Evolutionary conservation across 2,329 filamentous ascomycete genomes (phyloP).

Genomic region (Xylariaceae sp.): DNA sequence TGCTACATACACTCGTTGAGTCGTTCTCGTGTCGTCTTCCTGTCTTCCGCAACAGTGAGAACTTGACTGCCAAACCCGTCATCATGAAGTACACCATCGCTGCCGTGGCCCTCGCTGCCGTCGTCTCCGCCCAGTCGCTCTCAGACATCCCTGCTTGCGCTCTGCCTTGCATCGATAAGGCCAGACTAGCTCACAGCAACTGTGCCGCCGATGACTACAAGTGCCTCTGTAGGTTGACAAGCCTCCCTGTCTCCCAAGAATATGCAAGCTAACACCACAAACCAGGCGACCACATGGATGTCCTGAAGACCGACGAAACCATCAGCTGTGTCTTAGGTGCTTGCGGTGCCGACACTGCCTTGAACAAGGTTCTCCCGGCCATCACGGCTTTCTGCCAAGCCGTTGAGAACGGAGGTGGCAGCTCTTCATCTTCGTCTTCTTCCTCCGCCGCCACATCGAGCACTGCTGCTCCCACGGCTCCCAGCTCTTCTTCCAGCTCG

Average conservation of each 20-base stretch:
- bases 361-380: conserved; percentile 24
- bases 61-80: conserved; percentile 3
- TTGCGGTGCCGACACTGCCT: conserved; percentile 21
- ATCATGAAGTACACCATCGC: conserved; percentile 28
- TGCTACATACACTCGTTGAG: conserved; percentile 4
- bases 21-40: neutral
- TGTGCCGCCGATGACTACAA: conserved; percentile 22
- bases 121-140: conserved; percentile 24
- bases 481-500: conserved; percentile 3
- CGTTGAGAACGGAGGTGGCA: conserved; percentile 15
- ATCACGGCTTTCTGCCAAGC: conserved; percentile 22
- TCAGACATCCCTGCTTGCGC: conserved; percentile 25
- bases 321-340: conserved; percentile 22
- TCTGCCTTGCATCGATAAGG: conserved; percentile 22
- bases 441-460: neutral
- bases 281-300: conserved; percentile 17
- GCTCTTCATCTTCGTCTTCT: conserved; percentile 1
- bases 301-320: conserved; percentile 17
- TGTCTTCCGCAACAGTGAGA: neutral
- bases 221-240: conserved; percentile 25
- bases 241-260: neutral
- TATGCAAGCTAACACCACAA: neutral
- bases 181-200: conserved; percentile 15
- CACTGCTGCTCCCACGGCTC: conserved; percentile 3
- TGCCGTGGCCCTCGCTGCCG: conserved; percentile 20